Conservation (phyloP, 768 basidiomycete species). For the Podaxis carcinomalis region DNA sequence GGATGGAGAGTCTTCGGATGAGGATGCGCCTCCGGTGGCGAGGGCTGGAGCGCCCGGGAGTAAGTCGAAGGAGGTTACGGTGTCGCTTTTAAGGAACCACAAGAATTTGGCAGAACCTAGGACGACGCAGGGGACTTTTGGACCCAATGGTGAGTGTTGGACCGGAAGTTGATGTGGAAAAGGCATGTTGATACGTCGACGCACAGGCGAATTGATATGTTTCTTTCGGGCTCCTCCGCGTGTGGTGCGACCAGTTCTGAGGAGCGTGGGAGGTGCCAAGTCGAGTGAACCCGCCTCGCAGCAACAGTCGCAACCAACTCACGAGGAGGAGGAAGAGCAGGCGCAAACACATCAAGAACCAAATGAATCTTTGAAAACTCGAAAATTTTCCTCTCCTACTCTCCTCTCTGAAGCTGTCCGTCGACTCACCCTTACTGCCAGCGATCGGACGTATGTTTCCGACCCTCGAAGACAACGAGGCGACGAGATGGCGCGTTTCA, state of each 20-base stretch:
- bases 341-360: constrained; percentile 3
- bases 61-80: constrained; percentile 46
- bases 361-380: constrained; percentile 21
- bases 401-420: constrained; percentile 72
- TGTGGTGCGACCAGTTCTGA: constrained; percentile 57
- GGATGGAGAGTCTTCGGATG: constrained; percentile 66
- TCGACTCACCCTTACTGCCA: constrained; percentile 57
- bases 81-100: constrained; percentile 53
- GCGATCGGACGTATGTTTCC: constrained; percentile 38
- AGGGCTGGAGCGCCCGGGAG: constrained; percentile 12
- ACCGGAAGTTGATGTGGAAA: neutral
- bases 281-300: constrained; percentile 21
- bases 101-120: constrained; percentile 83
- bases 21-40: constrained; percentile 34
- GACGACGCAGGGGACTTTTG: constrained; percentile 85
- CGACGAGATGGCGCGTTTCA: constrained; percentile 56
- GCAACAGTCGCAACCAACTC: constrained; percentile 15
- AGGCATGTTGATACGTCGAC: neutral
- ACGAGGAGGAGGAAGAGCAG: neutral
- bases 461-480: constrained; percentile 42
- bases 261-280: constrained; percentile 38
- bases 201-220: constrained; percentile 75
- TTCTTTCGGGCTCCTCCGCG: constrained; percentile 80
- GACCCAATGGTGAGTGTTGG: constrained; percentile 67
- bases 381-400: constrained; percentile 58